A percentile compares a stretch with the other conserved stretches of the same genome.
phyloP scores from a whole-genome alignment of 208 protist species.

The Trypanosoma boissoni region DNA sequence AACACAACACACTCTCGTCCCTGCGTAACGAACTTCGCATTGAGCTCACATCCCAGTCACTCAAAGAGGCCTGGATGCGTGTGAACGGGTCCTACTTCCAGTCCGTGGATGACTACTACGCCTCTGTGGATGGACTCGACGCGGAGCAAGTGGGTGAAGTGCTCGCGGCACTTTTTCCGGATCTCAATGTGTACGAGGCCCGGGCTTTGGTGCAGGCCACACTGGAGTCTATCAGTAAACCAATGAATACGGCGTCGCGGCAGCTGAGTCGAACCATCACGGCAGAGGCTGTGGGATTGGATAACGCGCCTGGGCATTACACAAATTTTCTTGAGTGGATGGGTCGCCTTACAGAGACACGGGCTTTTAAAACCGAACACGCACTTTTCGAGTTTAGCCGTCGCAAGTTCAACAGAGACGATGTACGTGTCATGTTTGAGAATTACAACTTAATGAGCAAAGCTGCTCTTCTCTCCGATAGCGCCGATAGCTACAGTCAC shows the following conservation, averaged over 20 bases:
- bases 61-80: conserved; percentile 90
- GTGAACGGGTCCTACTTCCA: conserved; percentile 77
- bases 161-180: conserved; percentile 73
- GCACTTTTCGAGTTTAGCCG: conserved; percentile 87
- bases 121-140: conserved; percentile 80
- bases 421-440: conserved; percentile 89
- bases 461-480: conserved; percentile 63
- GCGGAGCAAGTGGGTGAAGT: conserved; percentile 85
- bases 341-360: conserved; percentile 82
- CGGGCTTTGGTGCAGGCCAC: conserved; percentile 75
- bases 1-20: conserved; percentile 84
- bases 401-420: conserved; percentile 81
- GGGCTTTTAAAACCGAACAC: conserved; percentile 90
- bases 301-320: conserved; percentile 87
- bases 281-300: conserved; percentile 80
- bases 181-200: conserved; percentile 65
- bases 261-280: conserved; percentile 81
- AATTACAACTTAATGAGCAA: conserved; percentile 90
- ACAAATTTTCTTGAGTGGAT: conserved; percentile 92
- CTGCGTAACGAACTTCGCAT: conserved; percentile 76
- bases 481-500: conserved; percentile 88
- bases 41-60: conserved; percentile 80
- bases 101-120: conserved; percentile 84
- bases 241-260: conserved; percentile 55
- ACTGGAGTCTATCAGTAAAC: conserved; percentile 77